Evolutionary conservation across 176 grass and related monocot species (phyloP).

Genomic region (Triticum urartu): DNA sequence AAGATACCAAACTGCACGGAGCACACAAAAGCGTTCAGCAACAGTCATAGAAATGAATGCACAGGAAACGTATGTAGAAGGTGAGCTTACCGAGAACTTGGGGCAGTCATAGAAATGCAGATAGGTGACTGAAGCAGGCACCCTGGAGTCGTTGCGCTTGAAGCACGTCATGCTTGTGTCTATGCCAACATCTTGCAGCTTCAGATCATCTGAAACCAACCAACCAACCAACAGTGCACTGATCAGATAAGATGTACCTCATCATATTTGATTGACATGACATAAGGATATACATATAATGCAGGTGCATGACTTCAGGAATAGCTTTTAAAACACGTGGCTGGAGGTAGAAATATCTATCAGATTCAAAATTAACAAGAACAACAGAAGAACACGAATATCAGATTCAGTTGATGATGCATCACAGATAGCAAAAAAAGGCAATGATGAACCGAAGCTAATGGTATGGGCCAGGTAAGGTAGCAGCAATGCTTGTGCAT

Average conservation of each 20-base stretch:
- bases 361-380: not conserved
- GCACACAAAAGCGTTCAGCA: not conserved
- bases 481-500: too few relatives aligned
- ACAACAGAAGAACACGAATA: not conserved
- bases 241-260: constrained; percentile 4
- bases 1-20: constrained; percentile 82
- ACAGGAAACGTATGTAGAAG: not conserved
- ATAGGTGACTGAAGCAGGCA: constrained; percentile 53
- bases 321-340: not conserved
- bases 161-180: constrained; percentile 44
- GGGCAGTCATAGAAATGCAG: constrained; percentile 64
- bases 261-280: not conserved
- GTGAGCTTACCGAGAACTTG: constrained; percentile 69
- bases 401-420: not conserved
- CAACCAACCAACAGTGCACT: not conserved
- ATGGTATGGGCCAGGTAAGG: too few relatives aligned
- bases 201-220: constrained; percentile 51
- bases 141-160: constrained; percentile 23
- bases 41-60: not conserved
- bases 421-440: too few relatives aligned
- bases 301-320: not conserved
- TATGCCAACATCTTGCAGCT: constrained; percentile 52
- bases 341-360: not conserved
- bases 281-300: not conserved
- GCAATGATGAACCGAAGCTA: too few relatives aligned